Percentiles rank a stretch among this genome's conserved stretches.
Conservation (phyloP, 1,284 basidiomycete species). For the Sporisorium sorghi region DNA sequence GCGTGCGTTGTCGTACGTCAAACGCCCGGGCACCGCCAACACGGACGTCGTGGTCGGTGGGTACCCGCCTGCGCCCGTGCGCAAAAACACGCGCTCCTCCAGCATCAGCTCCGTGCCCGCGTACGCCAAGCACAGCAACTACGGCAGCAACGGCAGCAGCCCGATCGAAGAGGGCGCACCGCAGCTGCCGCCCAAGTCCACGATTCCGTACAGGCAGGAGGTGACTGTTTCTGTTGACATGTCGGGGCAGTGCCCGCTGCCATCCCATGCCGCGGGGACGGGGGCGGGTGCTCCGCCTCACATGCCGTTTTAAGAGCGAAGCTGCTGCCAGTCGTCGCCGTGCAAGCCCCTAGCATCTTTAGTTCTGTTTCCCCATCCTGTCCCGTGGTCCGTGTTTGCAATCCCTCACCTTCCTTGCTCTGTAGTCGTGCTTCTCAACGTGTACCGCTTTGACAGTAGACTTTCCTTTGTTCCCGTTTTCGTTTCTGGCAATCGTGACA, state of each 20-base stretch:
- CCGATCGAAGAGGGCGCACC: slow-evolving; percentile 7
- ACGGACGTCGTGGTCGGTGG: slow-evolving; percentile 20
- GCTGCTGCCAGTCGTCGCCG: not conserved
- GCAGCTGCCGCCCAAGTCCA: slow-evolving; percentile 13
- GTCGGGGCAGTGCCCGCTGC: slow-evolving; percentile 8
- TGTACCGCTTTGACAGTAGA: not conserved
- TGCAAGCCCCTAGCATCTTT: too few species aligned
- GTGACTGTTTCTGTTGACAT: slow-evolving; percentile 29
- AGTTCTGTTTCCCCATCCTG: too few species aligned
- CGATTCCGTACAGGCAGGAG: slow-evolving; percentile 13
- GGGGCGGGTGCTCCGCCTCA: not conserved
- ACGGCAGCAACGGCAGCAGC: too few species aligned
- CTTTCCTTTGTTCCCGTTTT: not conserved
- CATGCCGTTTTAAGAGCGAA: not conserved
- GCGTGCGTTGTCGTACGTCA: slow-evolving; percentile 26
- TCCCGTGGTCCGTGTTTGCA: too few species aligned
- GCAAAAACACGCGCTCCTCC: slow-evolving; percentile 29
- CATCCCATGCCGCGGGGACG: not conserved
- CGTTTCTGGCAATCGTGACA: slow-evolving; percentile 23
- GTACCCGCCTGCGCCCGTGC: not conserved
- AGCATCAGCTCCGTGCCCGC: slow-evolving; percentile 24
- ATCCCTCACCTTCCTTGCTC: not conserved
- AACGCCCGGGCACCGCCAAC: slow-evolving; percentile 32
- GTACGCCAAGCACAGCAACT: slow-evolving; percentile 28
- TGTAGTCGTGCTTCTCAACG: not conserved